A percentile compares a stretch with the other conserved stretches of the same genome.
Conservation (phyloP, 495 filamentous ascomycete genomes). For the Aspergillus taichungensis region DNA sequence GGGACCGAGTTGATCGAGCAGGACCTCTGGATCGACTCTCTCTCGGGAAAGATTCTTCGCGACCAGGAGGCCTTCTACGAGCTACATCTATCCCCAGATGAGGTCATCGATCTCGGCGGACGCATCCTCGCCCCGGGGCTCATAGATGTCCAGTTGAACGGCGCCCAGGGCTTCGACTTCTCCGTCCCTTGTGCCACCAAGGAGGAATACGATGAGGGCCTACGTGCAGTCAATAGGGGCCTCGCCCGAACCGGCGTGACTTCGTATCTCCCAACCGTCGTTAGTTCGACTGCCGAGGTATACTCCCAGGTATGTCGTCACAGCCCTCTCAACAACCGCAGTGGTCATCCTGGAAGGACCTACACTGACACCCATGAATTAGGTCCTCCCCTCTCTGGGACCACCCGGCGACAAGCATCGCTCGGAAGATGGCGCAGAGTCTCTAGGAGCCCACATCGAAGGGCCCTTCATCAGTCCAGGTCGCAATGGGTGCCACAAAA, state of each 20-base stretch:
- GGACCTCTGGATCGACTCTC: conserved; percentile 72
- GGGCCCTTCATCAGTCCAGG: conserved; percentile 68
- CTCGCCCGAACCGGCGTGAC: conserved; percentile 72
- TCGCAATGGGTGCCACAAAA: conserved; percentile 68
- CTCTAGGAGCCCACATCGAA: conserved; percentile 76
- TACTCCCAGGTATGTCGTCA: conserved; percentile 47
- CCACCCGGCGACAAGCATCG: conserved; percentile 45
- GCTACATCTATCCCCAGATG: conserved; percentile 42
- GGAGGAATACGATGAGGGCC: conserved; percentile 53
- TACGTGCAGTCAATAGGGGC: conserved; percentile 56
- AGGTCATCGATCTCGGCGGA: conserved; percentile 62
- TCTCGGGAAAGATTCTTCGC: conserved; percentile 65
- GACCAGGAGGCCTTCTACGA: conserved; percentile 71
- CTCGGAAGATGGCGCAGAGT: conserved; percentile 60
- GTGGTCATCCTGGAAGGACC: not conserved
- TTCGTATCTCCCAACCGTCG: conserved; percentile 69
- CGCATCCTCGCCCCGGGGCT: conserved; percentile 73
- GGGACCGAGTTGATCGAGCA: conserved; percentile 53
- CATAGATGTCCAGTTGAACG: conserved; percentile 82
- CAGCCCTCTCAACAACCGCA: too few species aligned
- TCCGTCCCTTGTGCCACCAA: conserved; percentile 59
- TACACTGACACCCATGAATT: not conserved
- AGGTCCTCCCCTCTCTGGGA: conserved; percentile 64
- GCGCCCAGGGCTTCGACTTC: conserved; percentile 80
- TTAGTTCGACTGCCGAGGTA: conserved; percentile 56